phyloP scores from a whole-genome alignment of 495 filamentous ascomycete species.

The Aspergillus diversus region DNA sequence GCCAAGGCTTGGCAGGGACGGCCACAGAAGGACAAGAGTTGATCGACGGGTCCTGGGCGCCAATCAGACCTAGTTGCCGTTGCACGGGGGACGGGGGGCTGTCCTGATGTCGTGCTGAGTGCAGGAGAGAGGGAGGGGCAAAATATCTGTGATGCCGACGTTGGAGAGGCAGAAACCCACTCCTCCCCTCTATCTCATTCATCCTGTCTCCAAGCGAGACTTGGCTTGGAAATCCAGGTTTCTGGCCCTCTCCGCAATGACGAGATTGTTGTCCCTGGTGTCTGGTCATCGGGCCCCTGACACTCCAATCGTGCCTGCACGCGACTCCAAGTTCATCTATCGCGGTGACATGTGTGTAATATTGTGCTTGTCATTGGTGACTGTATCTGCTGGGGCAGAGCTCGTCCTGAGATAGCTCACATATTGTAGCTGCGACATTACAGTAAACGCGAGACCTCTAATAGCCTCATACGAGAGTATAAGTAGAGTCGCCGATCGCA shows the following conservation, averaged over 20 bases:
- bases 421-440: too few relatives aligned
- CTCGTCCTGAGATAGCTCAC: too few relatives aligned
- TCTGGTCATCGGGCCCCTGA: background rate
- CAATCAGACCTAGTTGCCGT: slow-evolving; percentile 8
- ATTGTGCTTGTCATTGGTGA: slow-evolving; percentile 6
- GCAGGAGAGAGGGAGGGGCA: too few relatives aligned
- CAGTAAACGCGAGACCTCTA: background rate
- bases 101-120: background rate
- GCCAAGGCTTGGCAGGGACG: slow-evolving; percentile 21
- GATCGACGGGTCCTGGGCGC: slow-evolving; percentile 7
- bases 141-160: background rate
- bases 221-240: slow-evolving; percentile 5
- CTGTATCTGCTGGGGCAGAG: background rate
- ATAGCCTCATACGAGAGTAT: background rate
- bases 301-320: background rate
- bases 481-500: background rate
- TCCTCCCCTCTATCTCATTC: background rate
- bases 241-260: background rate
- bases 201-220: slow-evolving; percentile 3
- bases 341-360: slow-evolving; percentile 8
- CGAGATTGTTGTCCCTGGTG: background rate
- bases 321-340: background rate
- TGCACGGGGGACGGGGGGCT: slow-evolving; percentile 9
- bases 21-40: slow-evolving; percentile 1
- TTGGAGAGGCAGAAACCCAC: background rate